Base-by-base conservation (phyloP, 106 monocot genomes). In the Allium sativum region DNA sequence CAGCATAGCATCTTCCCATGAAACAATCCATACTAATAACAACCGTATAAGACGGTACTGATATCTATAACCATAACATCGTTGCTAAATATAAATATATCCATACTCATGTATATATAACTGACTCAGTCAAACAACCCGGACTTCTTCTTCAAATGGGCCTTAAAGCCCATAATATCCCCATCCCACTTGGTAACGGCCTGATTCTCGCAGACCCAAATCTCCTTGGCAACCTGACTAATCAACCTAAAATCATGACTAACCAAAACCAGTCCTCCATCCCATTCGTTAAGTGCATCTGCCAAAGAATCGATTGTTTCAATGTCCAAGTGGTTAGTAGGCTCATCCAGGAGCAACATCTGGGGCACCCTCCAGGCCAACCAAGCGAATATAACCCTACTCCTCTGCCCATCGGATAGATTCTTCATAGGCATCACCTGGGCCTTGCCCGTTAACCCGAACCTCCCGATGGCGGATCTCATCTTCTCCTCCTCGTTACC, bases 401-500 rank as follows among this genome's bases (percentile, higher is more conserved):
- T 87, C 74, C 81, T 73, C 71, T 87, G 92, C 0, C 92, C 91
- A 61, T 86, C 92, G 0, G 92, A 92, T 11, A 92, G 55, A 64
- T 92, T 92, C 59, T 74, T 87, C 81, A 92, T 87, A 0, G 86
- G 86, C 86, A 87, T 92, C 54, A 86, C 74, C 77, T 93, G 93
- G 0, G 87, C 79, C 61, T 93, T 84, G 3, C 87, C 87, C 6
- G 87, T 75, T 56, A 98, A 54, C 15, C 98, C 98, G 64, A 98
- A 98, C 2, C 81, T 76, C 1, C 98, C 98, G 19, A 98, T 59
- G 0, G 68, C 85, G 0, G 98, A 76, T 45, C 98, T 74, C 98
- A 98, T 98, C 74, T 68, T 88, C 78, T 96, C 95, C 56, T 96
- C 95, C 55, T 82, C 90, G 8, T 81, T 81, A 41, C 90, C 90